Evolutionary conservation across 176 grass and related monocot genomes (phyloP).

Genomic region (Pharus latifolius): DNA sequence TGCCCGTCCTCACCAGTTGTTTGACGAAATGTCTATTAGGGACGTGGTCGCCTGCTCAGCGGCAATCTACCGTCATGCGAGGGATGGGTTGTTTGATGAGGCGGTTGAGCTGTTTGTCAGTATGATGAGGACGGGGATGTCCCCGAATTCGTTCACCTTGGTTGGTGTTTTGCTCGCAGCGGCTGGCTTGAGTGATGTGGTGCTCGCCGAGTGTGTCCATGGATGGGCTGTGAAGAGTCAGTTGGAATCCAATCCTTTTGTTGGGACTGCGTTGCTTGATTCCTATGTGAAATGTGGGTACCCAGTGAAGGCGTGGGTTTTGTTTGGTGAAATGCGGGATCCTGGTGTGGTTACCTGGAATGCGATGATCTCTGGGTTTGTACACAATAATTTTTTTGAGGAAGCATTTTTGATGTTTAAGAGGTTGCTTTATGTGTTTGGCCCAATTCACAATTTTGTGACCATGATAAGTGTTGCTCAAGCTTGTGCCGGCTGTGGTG

Average conservation of each 20-base stretch:
- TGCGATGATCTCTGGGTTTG: constrained; percentile 48
- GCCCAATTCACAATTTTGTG: constrained; percentile 23
- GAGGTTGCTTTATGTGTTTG: constrained; percentile 21
- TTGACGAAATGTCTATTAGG: constrained; percentile 33
- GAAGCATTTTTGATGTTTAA: constrained; percentile 50
- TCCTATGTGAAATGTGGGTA: constrained; percentile 44
- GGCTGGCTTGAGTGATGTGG: constrained; percentile 13
- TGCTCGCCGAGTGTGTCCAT: constrained; percentile 35
- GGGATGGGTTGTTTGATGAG: constrained; percentile 7
- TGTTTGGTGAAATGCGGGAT: constrained; percentile 34
- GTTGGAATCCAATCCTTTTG: constrained; percentile 40
- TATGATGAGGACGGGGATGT: constrained; percentile 31
- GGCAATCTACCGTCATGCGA: constrained; percentile 30
- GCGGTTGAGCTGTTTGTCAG: constrained; percentile 23
- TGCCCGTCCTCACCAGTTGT: constrained; percentile 1
- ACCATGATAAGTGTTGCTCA: constrained; percentile 41
- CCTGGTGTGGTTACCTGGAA: constrained; percentile 55
- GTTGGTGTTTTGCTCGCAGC: constrained; percentile 24
- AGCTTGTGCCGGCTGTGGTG: constrained; percentile 36
- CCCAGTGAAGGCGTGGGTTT: constrained; percentile 19
- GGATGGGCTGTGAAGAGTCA: constrained; percentile 36
- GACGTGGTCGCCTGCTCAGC: constrained; percentile 37
- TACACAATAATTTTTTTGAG: constrained; percentile 50
- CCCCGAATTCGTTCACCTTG: constrained; percentile 54
- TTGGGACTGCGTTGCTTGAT: constrained; percentile 44